These are phyloP conservation scores for Fusarium goolgardi DNA, from an alignment of 2,329 filamentous ascomycete genomes.

Conservation along the genomic window DNA sequence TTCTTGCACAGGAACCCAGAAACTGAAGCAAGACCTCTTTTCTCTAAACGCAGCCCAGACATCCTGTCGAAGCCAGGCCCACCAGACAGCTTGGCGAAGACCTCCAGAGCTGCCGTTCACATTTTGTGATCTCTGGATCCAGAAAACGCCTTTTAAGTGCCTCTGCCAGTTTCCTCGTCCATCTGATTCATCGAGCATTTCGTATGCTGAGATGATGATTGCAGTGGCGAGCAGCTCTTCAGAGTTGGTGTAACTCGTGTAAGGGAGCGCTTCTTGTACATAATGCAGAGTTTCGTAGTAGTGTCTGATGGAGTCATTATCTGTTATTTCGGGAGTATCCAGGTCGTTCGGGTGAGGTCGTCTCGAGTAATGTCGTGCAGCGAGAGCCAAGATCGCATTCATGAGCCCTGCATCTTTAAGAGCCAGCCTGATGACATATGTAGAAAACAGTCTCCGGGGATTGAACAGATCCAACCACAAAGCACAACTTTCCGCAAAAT, in stretches of 20 bases:
- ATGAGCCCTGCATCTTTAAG: background rate
- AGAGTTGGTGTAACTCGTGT: background rate
- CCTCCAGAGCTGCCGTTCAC: background rate
- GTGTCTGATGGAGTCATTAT: background rate
- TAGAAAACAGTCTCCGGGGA: background rate
- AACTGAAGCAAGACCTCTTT: background rate
- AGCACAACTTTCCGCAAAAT: background rate
- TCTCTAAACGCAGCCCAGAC: conserved; percentile 5
- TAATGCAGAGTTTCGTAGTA: background rate
- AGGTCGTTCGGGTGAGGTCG: background rate
- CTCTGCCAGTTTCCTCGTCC: background rate
- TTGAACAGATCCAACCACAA: background rate
- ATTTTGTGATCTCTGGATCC: background rate
- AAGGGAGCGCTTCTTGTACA: background rate
- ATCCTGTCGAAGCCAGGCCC: conserved; percentile 4
- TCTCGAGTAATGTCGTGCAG: background rate
- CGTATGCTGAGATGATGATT: background rate
- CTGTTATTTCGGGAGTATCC: background rate
- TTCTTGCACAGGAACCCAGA: background rate
- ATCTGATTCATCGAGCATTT: conserved; percentile 1
- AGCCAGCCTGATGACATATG: background rate
- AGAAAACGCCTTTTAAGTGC: background rate
- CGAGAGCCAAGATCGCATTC: background rate
- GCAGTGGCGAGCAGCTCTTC: background rate
- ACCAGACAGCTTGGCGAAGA: background rate